Base-by-base conservation (phyloP, 2,329 filamentous ascomycete genomes). In the Fusarium phyllophilum region DNA sequence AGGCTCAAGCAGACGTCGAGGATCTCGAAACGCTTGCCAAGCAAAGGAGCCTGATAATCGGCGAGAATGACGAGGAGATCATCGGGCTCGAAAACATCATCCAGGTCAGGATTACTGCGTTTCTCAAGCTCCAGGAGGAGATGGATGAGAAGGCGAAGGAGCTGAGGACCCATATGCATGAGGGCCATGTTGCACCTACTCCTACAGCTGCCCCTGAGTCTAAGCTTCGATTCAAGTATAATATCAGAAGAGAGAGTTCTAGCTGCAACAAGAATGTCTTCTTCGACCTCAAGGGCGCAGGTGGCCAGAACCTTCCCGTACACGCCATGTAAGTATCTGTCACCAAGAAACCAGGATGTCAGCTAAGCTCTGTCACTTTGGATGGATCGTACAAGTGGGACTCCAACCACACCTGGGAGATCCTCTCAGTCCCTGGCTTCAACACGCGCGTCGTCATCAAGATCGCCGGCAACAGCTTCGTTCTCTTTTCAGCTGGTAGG, bases 361-460 rank as follows among this genome's bases (percentile, higher is more conserved):
- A 5, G 1, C 48, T 36, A 8, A 24, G 1, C 9, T 9, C 15
- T 20, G 11, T 26, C 6, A 26, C 24, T 26, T 45, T 8, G 0
- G 44, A 26, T 26, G 44, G 24, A 26, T 4, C 24, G 12, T 45
- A 33, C 20, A 48, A 24, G 33, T 31, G 36, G 36, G 38, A 62
- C 10, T 18, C 45, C 2, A 51, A 64, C 13, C 36, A 38, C 0
- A 26, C 31, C 20, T 64, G 61, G 55, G 61, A 64, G 2, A 13
- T 60, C 12, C 44, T 31, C 17, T 36, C 36, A 1, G 31, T 64
- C 1, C 29, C 29, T 9, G 61, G 39, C 11, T 38, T 11, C 4
- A 41, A 51, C 6, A 49, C 31, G 1, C 18, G 12, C 5, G 24
- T 60, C 20, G 17, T 60, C 4, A 38, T 64, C 17, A 64, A 64